A percentile compares a stretch with the other conserved stretches of the same genome.
Conservation (phyloP, 441 rosid species). For the Daphne laureola region DNA sequence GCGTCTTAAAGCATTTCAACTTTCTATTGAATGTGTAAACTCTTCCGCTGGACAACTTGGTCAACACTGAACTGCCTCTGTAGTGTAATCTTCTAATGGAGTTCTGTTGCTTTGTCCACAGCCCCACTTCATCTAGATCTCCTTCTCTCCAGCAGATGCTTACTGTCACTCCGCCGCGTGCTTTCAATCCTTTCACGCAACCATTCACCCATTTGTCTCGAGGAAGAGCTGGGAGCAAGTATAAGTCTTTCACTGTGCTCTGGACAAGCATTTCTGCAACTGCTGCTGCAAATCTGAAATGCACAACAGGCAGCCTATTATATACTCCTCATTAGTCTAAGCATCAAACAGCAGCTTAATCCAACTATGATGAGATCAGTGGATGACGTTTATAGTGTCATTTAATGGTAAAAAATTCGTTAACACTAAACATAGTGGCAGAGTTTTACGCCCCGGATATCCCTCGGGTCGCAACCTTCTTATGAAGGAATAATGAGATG, state of each 20-base stretch:
- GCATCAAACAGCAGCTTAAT: too few species aligned
- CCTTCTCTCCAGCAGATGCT: conserved; percentile 48
- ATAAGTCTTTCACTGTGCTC: conserved; percentile 32
- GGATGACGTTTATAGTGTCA: too few species aligned
- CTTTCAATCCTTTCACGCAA: conserved; percentile 33
- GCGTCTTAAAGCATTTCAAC: conserved; percentile 26
- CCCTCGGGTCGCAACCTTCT: too few species aligned
- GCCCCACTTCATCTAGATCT: conserved; percentile 45
- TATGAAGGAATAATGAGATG: too few species aligned
- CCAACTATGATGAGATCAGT: too few species aligned
- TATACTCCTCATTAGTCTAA: too few species aligned
- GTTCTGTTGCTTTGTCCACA: conserved; percentile 32
- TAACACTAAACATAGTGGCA: too few species aligned
- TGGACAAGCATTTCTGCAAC: conserved; percentile 39
- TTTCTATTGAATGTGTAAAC: conserved; percentile 36
- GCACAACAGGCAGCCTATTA: conserved; percentile 3
- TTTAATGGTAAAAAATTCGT: too few species aligned
- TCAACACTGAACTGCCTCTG: conserved; percentile 29
- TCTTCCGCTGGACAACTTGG: conserved; percentile 28
- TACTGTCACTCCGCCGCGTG: conserved; percentile 29
- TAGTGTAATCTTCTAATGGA: conserved; percentile 32
- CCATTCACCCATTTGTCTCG: conserved; percentile 35
- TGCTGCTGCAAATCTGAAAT: conserved; percentile 35
- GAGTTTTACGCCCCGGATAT: too few species aligned
- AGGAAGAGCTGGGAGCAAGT: conserved; percentile 39